phyloP scores from a whole-genome alignment of 176 grass and related monocot genomes.

The Oryza glumipatula region DNA sequence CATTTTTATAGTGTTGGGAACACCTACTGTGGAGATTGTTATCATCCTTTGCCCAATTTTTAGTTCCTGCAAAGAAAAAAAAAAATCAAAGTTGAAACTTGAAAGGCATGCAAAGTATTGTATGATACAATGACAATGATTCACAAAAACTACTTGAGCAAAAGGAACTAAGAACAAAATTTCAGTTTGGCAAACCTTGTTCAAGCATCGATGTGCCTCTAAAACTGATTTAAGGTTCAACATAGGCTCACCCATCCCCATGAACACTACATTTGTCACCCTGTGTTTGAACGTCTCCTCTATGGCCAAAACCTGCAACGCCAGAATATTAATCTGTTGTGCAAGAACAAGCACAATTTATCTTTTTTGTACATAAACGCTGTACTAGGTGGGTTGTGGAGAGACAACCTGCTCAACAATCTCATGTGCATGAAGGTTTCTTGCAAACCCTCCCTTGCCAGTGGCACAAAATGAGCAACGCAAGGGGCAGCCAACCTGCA shows the following conservation, averaged over 20 bases:
- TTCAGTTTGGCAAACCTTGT: slow-evolving; percentile 58
- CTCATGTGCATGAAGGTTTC: slow-evolving; percentile 81
- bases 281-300: slow-evolving; percentile 87
- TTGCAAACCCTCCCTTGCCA: slow-evolving; percentile 90
- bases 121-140: not conserved
- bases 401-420: slow-evolving; percentile 79
- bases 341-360: not conserved
- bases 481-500: slow-evolving; percentile 88
- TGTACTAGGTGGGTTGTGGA: not conserved
- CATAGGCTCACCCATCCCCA: slow-evolving; percentile 99
- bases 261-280: slow-evolving; percentile 97
- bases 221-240: slow-evolving; percentile 91
- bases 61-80: slow-evolving; percentile 58
- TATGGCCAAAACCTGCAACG: slow-evolving; percentile 74
- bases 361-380: not conserved
- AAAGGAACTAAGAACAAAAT: not conserved
- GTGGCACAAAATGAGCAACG: slow-evolving; percentile 91
- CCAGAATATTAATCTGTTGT: not conserved
- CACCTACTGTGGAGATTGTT: slow-evolving; percentile 96
- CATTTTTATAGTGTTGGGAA: slow-evolving; percentile 92
- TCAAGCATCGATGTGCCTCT: slow-evolving; percentile 80
- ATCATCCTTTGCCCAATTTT: slow-evolving; percentile 99
- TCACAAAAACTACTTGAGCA: not conserved
- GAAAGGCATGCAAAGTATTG: not conserved
- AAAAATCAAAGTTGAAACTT: not conserved